Evolutionary conservation across 2,329 filamentous ascomycete species (phyloP).

Genomic region (Colletotrichum australisinense): DNA sequence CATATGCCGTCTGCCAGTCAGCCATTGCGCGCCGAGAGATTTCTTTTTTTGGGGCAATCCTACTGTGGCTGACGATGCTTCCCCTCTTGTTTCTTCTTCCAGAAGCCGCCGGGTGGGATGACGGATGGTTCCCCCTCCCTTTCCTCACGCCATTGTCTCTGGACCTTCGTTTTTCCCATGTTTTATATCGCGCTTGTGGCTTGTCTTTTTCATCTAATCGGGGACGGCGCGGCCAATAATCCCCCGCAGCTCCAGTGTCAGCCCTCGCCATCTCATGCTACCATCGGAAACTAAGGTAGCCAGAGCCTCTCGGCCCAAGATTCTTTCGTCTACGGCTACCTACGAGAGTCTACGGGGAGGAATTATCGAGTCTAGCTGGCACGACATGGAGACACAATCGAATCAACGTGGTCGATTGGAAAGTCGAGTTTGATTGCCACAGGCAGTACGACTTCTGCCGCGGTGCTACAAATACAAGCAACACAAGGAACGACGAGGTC

Average conservation of each 20-base stretch:
- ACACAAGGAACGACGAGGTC: slow-evolving; percentile 20
- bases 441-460: slow-evolving; percentile 18
- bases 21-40: neutral
- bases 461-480: slow-evolving; percentile 24
- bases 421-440: slow-evolving; percentile 23
- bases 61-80: slow-evolving; percentile 19
- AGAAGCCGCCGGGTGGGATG: slow-evolving; percentile 14
- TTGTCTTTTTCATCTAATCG: slow-evolving; percentile 23
- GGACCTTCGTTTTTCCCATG: slow-evolving; percentile 17
- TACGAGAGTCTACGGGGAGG: slow-evolving; percentile 1
- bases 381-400: slow-evolving; percentile 5
- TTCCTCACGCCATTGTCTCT: slow-evolving; percentile 25
- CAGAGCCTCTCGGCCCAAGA: neutral
- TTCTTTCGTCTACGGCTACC: neutral
- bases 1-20: slow-evolving; percentile 12
- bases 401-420: slow-evolving; percentile 19
- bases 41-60: slow-evolving; percentile 17
- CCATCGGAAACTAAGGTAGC: neutral
- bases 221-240: slow-evolving; percentile 20
- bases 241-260: slow-evolving; percentile 16
- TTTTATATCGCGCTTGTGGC: slow-evolving; percentile 28
- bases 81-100: slow-evolving; percentile 23
- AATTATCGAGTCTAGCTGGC: neutral
- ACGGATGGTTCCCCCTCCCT: slow-evolving; percentile 28
- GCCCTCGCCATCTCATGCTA: slow-evolving; percentile 21